A percentile compares a stretch with the other conserved stretches of the same genome.
phyloP scores from a whole-genome alignment of 305 asterid species.

The Fraxinus platypoda region DNA sequence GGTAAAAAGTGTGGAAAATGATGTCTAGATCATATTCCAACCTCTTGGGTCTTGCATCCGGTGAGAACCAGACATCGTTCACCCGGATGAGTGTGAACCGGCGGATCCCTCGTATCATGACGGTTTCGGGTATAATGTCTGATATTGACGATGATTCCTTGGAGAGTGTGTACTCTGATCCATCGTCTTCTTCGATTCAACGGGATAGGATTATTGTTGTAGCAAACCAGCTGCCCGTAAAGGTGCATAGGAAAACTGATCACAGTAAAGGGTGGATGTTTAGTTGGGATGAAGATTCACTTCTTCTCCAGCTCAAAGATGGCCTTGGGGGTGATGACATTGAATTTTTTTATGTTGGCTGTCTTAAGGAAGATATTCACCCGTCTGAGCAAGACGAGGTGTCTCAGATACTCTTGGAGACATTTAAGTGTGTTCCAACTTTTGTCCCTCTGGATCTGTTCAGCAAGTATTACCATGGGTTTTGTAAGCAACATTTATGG shows the following conservation, averaged over 20 bases:
- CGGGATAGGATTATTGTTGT: slow-evolving; percentile 53
- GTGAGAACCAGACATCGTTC: slow-evolving; percentile 48
- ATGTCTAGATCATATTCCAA: slow-evolving; percentile 59
- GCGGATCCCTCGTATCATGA: slow-evolving; percentile 53
- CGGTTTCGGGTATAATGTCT: slow-evolving; percentile 54
- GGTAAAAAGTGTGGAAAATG: slow-evolving; percentile 22
- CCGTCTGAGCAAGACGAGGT: slow-evolving; percentile 55
- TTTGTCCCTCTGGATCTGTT: slow-evolving; percentile 49
- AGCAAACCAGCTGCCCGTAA: slow-evolving; percentile 53
- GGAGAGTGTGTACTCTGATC: slow-evolving; percentile 44
- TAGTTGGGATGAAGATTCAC: slow-evolving; percentile 55
- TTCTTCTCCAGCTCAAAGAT: slow-evolving; percentile 50
- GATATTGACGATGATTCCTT: slow-evolving; percentile 54
- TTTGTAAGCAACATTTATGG: slow-evolving; percentile 55
- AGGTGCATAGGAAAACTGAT: slow-evolving; percentile 40
- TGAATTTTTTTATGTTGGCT: slow-evolving; percentile 53
- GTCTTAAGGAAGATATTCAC: slow-evolving; percentile 56
- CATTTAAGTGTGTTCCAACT: slow-evolving; percentile 54
- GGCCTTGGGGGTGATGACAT: slow-evolving; percentile 48
- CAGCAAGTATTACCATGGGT: slow-evolving; percentile 47
- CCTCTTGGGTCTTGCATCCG: slow-evolving; percentile 54
- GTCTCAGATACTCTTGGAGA: slow-evolving; percentile 49
- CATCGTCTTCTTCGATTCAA: slow-evolving; percentile 44
- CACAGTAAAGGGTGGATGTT: slow-evolving; percentile 47
- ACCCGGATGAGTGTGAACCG: slow-evolving; percentile 30